phyloP scores from a whole-genome alignment of 2,329 filamentous ascomycete species.

The Penicillium frequentans region DNA sequence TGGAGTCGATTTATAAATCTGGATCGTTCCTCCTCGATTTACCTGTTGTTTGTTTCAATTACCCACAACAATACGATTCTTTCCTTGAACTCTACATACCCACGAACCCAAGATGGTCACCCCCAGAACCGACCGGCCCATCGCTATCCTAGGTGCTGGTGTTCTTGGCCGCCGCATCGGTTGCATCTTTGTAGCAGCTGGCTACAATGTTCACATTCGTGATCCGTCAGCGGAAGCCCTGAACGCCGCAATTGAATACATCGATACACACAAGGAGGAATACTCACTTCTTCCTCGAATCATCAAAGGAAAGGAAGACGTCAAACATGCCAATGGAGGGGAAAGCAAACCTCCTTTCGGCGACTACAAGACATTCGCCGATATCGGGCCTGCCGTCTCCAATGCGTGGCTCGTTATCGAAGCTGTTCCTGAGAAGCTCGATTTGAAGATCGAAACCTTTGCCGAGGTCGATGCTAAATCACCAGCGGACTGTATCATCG shows the following conservation, averaged over 20 bases:
- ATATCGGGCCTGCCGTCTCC: conserved; percentile 42
- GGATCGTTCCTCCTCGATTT: neutral
- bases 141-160: conserved; percentile 44
- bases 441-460: conserved; percentile 52
- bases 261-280: conserved; percentile 16
- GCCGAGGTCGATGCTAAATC: conserved; percentile 47
- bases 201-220: conserved; percentile 30
- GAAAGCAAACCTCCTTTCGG: conserved; percentile 26
- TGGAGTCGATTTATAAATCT: neutral
- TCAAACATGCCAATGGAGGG: neutral
- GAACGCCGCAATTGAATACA: conserved; percentile 31
- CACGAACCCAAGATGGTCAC: neutral
- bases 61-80: neutral
- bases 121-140: conserved; percentile 29
- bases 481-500: conserved; percentile 50
- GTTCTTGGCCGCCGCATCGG: conserved; percentile 44
- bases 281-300: conserved; percentile 4
- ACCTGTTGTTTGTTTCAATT: neutral
- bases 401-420: conserved; percentile 57
- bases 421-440: conserved; percentile 53
- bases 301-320: neutral
- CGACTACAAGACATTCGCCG: conserved; percentile 32
- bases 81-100: neutral
- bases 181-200: conserved; percentile 36
- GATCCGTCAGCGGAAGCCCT: conserved; percentile 32